Percentiles rank a stretch among this genome's conserved stretches.
Conservation (phyloP, 768 basidiomycete species). For the Lentinula guzmanii region DNA sequence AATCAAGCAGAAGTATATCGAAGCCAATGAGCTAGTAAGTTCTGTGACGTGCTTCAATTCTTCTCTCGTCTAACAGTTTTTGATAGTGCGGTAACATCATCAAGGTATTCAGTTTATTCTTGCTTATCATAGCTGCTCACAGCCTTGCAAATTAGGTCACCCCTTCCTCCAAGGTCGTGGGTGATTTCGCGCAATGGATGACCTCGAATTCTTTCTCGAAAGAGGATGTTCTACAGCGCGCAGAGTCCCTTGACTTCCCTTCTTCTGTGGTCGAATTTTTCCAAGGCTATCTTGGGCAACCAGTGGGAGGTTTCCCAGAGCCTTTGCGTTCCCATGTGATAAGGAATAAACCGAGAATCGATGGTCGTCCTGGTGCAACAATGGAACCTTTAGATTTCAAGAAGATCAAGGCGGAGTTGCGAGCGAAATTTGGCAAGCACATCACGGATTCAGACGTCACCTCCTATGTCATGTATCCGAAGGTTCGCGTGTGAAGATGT, state of each 20-base stretch:
- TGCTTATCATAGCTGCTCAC: neutral
- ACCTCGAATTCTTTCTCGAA: slow-evolving; percentile 89
- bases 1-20: slow-evolving; percentile 98
- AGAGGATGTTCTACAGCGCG: slow-evolving; percentile 78
- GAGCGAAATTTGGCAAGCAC: slow-evolving; percentile 92
- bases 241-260: slow-evolving; percentile 93
- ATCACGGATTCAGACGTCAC: slow-evolving; percentile 92
- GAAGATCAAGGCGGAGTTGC: slow-evolving; percentile 89
- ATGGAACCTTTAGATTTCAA: slow-evolving; percentile 90
- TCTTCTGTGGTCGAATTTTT: slow-evolving; percentile 97
- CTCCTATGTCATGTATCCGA: slow-evolving; percentile 98
- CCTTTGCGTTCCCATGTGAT: slow-evolving; percentile 89
- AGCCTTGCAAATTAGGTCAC: slow-evolving; percentile 56
- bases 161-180: slow-evolving; percentile 97
- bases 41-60: slow-evolving; percentile 4
- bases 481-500: slow-evolving; percentile 39
- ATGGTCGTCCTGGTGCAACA: slow-evolving; percentile 86
- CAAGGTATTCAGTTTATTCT: slow-evolving; percentile 44
- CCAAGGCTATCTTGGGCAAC: slow-evolving; percentile 98
- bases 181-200: slow-evolving; percentile 99
- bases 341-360: slow-evolving; percentile 89
- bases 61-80: slow-evolving; percentile 10
- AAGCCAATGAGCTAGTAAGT: slow-evolving; percentile 89
- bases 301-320: slow-evolving; percentile 98
- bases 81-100: slow-evolving; percentile 90